Evolutionary conservation across 331 rosid genomes (phyloP).

Genomic region (Malus hybrid): DNA sequence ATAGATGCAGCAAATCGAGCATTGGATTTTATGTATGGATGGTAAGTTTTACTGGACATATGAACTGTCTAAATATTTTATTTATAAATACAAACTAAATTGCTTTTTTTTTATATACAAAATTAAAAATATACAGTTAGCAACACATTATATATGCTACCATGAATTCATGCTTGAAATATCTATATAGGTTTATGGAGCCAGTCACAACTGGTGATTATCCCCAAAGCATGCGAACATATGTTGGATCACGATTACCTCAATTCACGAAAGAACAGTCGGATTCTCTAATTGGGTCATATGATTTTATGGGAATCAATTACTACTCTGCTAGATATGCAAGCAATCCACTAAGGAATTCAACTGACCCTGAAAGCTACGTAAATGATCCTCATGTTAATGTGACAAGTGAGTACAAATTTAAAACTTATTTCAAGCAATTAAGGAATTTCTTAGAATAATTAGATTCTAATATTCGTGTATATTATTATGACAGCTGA

Average conservation of each 20-base stretch:
- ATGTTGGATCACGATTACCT: slow-evolving; percentile 12
- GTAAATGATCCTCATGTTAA: too few relatives aligned
- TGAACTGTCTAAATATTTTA: not conserved
- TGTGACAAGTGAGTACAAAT: too few relatives aligned
- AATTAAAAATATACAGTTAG: not conserved
- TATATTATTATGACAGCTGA: too few relatives aligned
- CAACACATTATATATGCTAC: too few relatives aligned
- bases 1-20: slow-evolving; percentile 29
- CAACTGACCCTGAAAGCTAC: too few relatives aligned
- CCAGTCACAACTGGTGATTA: slow-evolving; percentile 19
- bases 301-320: too few relatives aligned
- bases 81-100: too few relatives aligned
- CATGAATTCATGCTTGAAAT: not conserved
- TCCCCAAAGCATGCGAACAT: slow-evolving; percentile 13
- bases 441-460: not conserved
- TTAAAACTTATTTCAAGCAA: too few relatives aligned
- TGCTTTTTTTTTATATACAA: too few relatives aligned
- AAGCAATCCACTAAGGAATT: too few relatives aligned
- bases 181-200: slow-evolving; percentile 16
- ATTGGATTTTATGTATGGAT: slow-evolving; percentile 53
- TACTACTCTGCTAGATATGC: too few relatives aligned
- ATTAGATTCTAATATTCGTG: too few relatives aligned
- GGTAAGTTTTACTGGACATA: slow-evolving; percentile 21
- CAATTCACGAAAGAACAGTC: slow-evolving; percentile 9
- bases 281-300: not conserved